A percentile compares a stretch with the other conserved stretches of the same genome.
Conservation (phyloP, 1,284 basidiomycete genomes). For the Pterula multifida region DNA sequence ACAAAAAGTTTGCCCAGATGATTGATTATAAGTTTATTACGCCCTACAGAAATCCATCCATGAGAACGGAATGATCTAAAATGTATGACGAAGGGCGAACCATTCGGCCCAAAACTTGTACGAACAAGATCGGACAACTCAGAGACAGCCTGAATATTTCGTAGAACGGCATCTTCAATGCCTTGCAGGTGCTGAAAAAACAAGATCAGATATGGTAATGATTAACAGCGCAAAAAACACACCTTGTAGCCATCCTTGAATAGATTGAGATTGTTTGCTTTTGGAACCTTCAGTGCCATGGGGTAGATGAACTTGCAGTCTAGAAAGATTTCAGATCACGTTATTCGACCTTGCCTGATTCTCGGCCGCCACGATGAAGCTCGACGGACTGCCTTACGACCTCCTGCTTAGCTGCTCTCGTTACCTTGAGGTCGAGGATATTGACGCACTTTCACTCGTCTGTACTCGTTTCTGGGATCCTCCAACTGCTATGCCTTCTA, state of each 20-base stretch:
- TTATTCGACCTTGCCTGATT: not conserved
- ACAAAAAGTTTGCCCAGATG: conserved; percentile 94
- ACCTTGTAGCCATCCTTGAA: conserved; percentile 96
- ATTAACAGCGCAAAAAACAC: conserved; percentile 10
- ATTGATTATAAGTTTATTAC: conserved; percentile 95
- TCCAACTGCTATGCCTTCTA: conserved; percentile 1
- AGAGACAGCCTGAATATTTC: conserved; percentile 92
- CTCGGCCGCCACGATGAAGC: conserved; percentile 14
- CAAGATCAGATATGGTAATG: conserved; percentile 2
- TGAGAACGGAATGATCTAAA: conserved; percentile 5
- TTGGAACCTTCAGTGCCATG: conserved; percentile 94
- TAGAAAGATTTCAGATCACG: not conserved
- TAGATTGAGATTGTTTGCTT: conserved; percentile 78
- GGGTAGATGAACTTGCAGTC: conserved; percentile 6
- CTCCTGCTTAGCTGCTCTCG: conserved; percentile 52
- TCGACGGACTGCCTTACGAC: conserved; percentile 52
- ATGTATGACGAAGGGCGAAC: conserved; percentile 39
- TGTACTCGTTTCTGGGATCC: not conserved
- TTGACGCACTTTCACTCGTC: conserved; percentile 28
- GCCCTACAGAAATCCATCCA: conserved; percentile 33
- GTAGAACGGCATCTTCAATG: conserved; percentile 85
- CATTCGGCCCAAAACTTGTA: conserved; percentile 94
- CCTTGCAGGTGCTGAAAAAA: conserved; percentile 67
- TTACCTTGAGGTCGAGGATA: conserved; percentile 44
- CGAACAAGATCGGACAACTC: conserved; percentile 93